phyloP scores from a whole-genome alignment of 2,329 filamentous ascomycete species.

The Cadophora sp. region DNA sequence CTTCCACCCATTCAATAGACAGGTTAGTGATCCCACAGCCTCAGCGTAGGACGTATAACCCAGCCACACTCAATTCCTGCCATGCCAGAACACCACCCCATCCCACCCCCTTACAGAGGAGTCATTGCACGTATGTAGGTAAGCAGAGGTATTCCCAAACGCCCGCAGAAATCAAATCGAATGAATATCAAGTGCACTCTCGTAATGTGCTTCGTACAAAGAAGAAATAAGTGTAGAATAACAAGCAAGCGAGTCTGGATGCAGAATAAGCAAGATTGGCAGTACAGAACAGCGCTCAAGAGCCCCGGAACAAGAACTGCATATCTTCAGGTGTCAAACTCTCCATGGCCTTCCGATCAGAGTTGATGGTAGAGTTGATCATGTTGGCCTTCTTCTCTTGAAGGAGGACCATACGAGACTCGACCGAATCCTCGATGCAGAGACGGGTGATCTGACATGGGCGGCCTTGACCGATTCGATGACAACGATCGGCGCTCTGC shows the following conservation, averaged over 20 bases:
- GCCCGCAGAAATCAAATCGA: not conserved
- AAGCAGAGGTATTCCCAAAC: conserved; percentile 15
- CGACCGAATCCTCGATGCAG: conserved; percentile 96
- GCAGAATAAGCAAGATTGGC: not conserved
- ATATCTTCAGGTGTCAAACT: conserved; percentile 90
- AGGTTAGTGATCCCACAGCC: no score
- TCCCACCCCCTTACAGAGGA: not conserved
- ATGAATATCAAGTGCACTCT: conserved; percentile 2
- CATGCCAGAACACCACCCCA: conserved; percentile 5
- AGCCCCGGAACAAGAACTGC: conserved; percentile 91
- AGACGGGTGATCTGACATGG: conserved; percentile 94
- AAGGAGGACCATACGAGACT: conserved; percentile 91
- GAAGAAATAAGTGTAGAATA: not conserved
- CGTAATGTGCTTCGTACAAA: not conserved
- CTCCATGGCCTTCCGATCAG: conserved; percentile 89
- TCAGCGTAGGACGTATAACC: no score
- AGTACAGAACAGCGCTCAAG: not conserved
- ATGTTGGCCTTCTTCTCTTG: conserved; percentile 99
- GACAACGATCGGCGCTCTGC: conserved; percentile 93
- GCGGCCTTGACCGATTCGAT: conserved; percentile 93
- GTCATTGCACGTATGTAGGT: not conserved
- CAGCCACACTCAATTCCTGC: not conserved
- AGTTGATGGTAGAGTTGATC: conserved; percentile 97
- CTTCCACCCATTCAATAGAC: no score
- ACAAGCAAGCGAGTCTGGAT: not conserved